These are phyloP conservation scores for Fonsecaea pedrosoi DNA, from an alignment of 2,329 filamentous ascomycete genomes.

Conservation along the genomic window DNA sequence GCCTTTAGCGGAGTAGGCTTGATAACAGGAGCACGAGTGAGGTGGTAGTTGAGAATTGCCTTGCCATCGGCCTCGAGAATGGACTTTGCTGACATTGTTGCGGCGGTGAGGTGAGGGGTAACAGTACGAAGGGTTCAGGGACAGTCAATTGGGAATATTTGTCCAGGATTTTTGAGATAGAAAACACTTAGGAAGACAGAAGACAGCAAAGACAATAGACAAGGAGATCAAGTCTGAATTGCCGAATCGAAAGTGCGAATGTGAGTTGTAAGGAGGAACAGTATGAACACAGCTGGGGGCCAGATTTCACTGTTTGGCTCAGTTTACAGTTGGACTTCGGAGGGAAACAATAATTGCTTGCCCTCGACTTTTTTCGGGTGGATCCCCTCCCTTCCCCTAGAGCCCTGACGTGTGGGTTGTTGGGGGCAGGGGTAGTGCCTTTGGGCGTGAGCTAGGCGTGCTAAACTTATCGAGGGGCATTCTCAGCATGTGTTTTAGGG, in stretches of 20 bases:
- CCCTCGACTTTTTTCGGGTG: constrained; percentile 30
- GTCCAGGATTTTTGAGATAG: constrained; percentile 16
- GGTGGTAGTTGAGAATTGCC: constrained; percentile 99
- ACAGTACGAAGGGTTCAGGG: constrained; percentile 27
- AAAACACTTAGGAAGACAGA: constrained; percentile 1
- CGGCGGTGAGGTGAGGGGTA: constrained; percentile 39
- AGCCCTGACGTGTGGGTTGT: constrained; percentile 22
- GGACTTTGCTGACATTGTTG: constrained; percentile 89
- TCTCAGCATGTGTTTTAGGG: constrained; percentile 18
- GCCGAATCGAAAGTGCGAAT: constrained; percentile 12
- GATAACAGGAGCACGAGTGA: constrained; percentile 95
- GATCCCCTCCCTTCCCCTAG: constrained; percentile 2
- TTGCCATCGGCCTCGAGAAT: constrained; percentile 99
- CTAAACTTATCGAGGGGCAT: constrained; percentile 34
- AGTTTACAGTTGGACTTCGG: constrained; percentile 32
- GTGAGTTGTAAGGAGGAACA: constrained; percentile 19
- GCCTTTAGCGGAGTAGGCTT: constrained; percentile 93
- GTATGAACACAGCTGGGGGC: constrained; percentile 17
- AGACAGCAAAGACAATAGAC: constrained; percentile 14
- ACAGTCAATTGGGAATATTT: not conserved
- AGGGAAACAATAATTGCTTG: constrained; percentile 22
- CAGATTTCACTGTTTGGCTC: constrained; percentile 10
- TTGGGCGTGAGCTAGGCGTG: constrained; percentile 13
- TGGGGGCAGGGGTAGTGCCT: constrained; percentile 32
- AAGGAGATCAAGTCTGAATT: constrained; percentile 7